A percentile compares a stretch with the other conserved stretches of the same genome.
These are phyloP conservation scores for Zymoseptoria brevis DNA, from an alignment of 2,329 filamentous ascomycete genomes.

Conservation along the genomic window DNA sequence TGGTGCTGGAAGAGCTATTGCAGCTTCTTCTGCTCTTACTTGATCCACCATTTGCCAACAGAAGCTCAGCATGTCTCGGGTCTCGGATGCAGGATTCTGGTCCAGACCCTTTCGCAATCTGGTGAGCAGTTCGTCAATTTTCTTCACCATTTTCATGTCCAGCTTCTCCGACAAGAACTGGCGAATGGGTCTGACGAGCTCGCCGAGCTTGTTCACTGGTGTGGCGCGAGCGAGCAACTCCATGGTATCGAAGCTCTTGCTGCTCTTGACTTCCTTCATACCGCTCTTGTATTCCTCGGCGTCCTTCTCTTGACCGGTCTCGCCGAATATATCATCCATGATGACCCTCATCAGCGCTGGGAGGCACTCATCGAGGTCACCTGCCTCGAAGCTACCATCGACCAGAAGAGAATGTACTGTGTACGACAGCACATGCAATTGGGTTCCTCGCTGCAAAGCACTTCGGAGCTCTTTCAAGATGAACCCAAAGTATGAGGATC, in stretches of 20 bases:
- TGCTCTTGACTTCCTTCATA: constrained; percentile 97
- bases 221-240: constrained; percentile 80
- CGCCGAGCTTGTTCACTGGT: constrained; percentile 64
- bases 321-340: constrained; percentile 96
- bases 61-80: constrained; percentile 79
- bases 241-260: constrained; percentile 97
- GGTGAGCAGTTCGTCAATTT: constrained; percentile 80
- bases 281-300: constrained; percentile 89
- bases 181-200: constrained; percentile 71
- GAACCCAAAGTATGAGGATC: constrained; percentile 78
- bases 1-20: constrained; percentile 10
- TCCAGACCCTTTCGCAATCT: constrained; percentile 76
- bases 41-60: constrained; percentile 91
- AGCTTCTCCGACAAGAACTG: constrained; percentile 75
- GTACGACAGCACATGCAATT: constrained; percentile 89
- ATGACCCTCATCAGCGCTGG: constrained; percentile 70
- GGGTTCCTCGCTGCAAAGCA: constrained; percentile 77
- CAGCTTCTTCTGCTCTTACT: constrained; percentile 47
- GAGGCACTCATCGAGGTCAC: constrained; percentile 84
- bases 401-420: constrained; percentile 89
- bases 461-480: constrained; percentile 84
- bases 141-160: constrained; percentile 71
- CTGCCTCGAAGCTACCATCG: constrained; percentile 63
- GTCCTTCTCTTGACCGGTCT: constrained; percentile 89
- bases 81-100: constrained; percentile 70